Conservation (phyloP, 176 grass and related monocot species). For the Pharus latifolius region DNA sequence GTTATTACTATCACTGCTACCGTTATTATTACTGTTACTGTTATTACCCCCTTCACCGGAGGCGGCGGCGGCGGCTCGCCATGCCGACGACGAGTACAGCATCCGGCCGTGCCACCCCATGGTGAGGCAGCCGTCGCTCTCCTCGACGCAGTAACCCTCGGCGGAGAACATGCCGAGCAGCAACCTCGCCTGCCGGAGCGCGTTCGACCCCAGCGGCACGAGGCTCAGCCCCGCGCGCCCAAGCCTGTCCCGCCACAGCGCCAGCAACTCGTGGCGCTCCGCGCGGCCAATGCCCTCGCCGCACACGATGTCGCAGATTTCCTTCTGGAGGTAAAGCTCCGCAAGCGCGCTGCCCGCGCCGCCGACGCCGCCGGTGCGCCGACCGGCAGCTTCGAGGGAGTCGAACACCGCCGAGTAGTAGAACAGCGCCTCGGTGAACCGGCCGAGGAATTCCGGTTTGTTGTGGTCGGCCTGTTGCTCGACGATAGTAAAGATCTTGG, state of each 20-base stretch:
- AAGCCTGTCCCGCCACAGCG: slow-evolving; percentile 32
- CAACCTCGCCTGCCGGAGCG: slow-evolving; percentile 25
- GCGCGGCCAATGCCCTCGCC: slow-evolving; percentile 42
- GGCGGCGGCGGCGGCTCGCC: slow-evolving; percentile 19
- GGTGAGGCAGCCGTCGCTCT: slow-evolving; percentile 40
- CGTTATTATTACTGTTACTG: background rate
- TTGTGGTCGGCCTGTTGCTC: slow-evolving; percentile 85
- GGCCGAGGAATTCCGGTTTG: slow-evolving; percentile 24
- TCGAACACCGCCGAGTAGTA: slow-evolving; percentile 78
- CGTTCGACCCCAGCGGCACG: slow-evolving; percentile 31
- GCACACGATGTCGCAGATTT: slow-evolving; percentile 72
- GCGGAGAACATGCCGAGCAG: slow-evolving; percentile 23
- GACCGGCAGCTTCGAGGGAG: slow-evolving; percentile 26
- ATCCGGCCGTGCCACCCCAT: slow-evolving; percentile 41
- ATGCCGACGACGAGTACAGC: slow-evolving; percentile 54
- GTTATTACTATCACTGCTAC: background rate
- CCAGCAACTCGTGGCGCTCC: slow-evolving; percentile 64
- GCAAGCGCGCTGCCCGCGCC: background rate
- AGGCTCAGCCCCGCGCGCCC: slow-evolving; percentile 21
- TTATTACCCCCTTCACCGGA: background rate
- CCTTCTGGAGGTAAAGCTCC: slow-evolving; percentile 47
- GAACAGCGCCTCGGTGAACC: slow-evolving; percentile 67
- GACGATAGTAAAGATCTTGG: slow-evolving; percentile 59
- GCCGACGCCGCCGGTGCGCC: background rate
- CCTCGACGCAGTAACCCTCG: slow-evolving; percentile 42